Base-by-base conservation (phyloP, 495 filamentous ascomycete species). In the Choiromyces venosus region DNA sequence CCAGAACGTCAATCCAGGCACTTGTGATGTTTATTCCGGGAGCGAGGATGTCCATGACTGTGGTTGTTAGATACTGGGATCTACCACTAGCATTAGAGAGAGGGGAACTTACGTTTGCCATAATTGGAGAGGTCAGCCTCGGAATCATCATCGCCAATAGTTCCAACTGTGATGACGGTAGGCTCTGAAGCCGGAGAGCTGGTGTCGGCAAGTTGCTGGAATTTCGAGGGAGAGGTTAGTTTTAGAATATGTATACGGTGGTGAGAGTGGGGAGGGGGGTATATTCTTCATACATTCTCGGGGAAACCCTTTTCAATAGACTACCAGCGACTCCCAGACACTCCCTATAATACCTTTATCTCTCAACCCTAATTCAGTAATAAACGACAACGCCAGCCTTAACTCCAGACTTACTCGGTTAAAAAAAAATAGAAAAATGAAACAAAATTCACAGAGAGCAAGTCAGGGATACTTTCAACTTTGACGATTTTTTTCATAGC, bases 211-310 rank as follows among this genome's bases (percentile, higher is more conserved):
- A 1, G 12, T 5, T 1, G 0, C 52, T 61, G 25, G 25, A 29
- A 12, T 9, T 56, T 56, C 4, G 10, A 33, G 25, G n/a, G n/a
- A 16, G 25, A 33, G 29, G 52, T 61, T 8, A 61, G n/a, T 56
- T 42, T 56, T 56, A 9, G n/a, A 25, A 56, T 56, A 25, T 56
- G 52, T 61, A 10, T n/a, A 29, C 18, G 25, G 25, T 29, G 25
- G 25, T n/a, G n/a, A 61, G 87, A 89, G 25, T 85, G 87, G 46
- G 88, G 88, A 35, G 86, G 87, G 65, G 84, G 86, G 67, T 83
- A 83, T 37, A 76, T 78, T 25, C 87, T 87, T 81, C 89, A 37
- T 70, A 80, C 73, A 69, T 85, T 83, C 69, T 88, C 87, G 82
- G n/a, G n/a, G n/a, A n/a, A n/a, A n/a, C n/a, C n/a, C n/a, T n/a